A percentile compares a stretch with the other conserved stretches of the same genome.
These are phyloP conservation scores for Tylopilus rubrobrunneus DNA, from an alignment of 768 basidiomycete species.

Conservation along the genomic window DNA sequence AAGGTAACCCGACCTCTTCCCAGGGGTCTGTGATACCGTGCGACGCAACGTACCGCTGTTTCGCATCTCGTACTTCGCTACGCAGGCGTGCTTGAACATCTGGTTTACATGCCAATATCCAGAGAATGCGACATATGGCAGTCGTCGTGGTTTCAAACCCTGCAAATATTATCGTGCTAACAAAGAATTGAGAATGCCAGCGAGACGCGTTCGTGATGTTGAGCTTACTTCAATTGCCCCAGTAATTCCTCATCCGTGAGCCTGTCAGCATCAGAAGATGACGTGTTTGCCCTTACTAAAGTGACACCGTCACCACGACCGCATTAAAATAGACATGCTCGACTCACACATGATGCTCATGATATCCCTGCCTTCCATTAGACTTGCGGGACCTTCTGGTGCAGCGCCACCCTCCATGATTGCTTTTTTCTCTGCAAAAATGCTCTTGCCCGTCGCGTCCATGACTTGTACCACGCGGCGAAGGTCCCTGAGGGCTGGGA, in stretches of 20 bases:
- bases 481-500: slow-evolving; percentile 25
- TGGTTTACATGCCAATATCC: slow-evolving; percentile 29
- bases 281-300: slow-evolving; percentile 33
- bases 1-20: slow-evolving; percentile 31
- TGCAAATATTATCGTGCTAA: slow-evolving; percentile 35
- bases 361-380: slow-evolving; percentile 30
- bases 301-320: background rate
- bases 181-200: background rate
- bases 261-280: slow-evolving; percentile 27
- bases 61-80: slow-evolving; percentile 30
- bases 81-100: slow-evolving; percentile 33
- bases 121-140: slow-evolving; percentile 32
- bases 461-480: slow-evolving; percentile 28
- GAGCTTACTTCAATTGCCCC: slow-evolving; percentile 37
- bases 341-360: slow-evolving; percentile 39
- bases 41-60: slow-evolving; percentile 10
- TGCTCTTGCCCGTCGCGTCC: slow-evolving; percentile 24
- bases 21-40: slow-evolving; percentile 19
- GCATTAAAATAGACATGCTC: background rate
- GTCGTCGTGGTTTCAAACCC: slow-evolving; percentile 31
- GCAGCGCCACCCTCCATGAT: slow-evolving; percentile 10
- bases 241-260: slow-evolving; percentile 35
- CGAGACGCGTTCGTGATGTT: background rate
- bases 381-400: slow-evolving; percentile 6
- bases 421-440: slow-evolving; percentile 31